Evolutionary conservation across 2,329 filamentous ascomycete species (phyloP).

Genomic region (Hymenoscyphus scutula): DNA sequence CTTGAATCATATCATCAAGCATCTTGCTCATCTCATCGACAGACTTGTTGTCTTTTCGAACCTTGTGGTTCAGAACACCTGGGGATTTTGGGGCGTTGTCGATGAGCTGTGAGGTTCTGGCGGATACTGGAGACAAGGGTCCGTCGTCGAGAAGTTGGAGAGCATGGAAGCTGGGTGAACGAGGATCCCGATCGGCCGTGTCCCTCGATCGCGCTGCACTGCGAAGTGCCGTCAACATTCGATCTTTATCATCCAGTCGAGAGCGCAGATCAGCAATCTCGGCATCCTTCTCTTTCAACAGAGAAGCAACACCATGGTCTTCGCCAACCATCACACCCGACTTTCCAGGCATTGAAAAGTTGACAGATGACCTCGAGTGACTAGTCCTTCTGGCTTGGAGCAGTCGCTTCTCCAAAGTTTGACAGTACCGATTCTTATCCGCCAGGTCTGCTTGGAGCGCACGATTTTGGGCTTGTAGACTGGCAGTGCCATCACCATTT

Average conservation of each 20-base stretch:
- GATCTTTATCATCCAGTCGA: slow-evolving; percentile 89
- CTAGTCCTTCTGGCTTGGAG: slow-evolving; percentile 88
- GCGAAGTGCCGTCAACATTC: slow-evolving; percentile 84
- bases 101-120: slow-evolving; percentile 30
- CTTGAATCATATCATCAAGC: slow-evolving; percentile 94
- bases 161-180: slow-evolving; percentile 19
- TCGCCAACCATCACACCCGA: slow-evolving; percentile 71
- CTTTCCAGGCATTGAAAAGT: slow-evolving; percentile 56
- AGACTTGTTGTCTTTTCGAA: slow-evolving; percentile 50
- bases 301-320: slow-evolving; percentile 68
- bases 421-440: slow-evolving; percentile 97
- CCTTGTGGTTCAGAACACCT: slow-evolving; percentile 28
- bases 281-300: slow-evolving; percentile 83
- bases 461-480: slow-evolving; percentile 77
- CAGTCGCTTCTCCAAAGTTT: slow-evolving; percentile 86
- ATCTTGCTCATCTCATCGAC: slow-evolving; percentile 92
- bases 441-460: slow-evolving; percentile 91
- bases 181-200: slow-evolving; percentile 59
- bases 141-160: slow-evolving; percentile 25
- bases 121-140: slow-evolving; percentile 34
- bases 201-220: slow-evolving; percentile 85
- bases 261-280: slow-evolving; percentile 91
- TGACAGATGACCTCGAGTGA: slow-evolving; percentile 80
- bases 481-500: slow-evolving; percentile 82
- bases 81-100: slow-evolving; percentile 26